These are phyloP conservation scores for Meira nashicola DNA, from an alignment of 1,284 basidiomycete genomes.

Conservation along the genomic window DNA sequence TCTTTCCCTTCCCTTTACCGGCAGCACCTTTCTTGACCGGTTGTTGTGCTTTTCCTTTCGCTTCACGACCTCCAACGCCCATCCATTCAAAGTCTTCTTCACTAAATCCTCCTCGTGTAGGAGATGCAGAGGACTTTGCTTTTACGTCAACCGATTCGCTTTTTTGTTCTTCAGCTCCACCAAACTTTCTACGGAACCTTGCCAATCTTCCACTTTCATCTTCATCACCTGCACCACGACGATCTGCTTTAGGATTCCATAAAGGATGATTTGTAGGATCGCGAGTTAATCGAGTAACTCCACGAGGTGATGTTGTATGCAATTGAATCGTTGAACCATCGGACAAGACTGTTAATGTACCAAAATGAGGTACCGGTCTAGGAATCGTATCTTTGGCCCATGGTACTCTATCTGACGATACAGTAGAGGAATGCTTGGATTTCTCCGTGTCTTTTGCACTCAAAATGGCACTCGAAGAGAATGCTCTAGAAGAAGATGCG, in stretches of 20 bases:
- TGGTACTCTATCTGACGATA: neutral
- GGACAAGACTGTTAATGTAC: slow-evolving; percentile 40
- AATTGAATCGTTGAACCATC: slow-evolving; percentile 51
- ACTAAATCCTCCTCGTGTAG: slow-evolving; percentile 31
- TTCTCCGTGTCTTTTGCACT: neutral
- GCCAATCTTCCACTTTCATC: slow-evolving; percentile 49
- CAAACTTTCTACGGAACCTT: slow-evolving; percentile 47
- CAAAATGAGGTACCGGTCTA: slow-evolving; percentile 43
- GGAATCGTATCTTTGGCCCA: slow-evolving; percentile 19
- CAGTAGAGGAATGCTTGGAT: neutral
- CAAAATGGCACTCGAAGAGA: neutral
- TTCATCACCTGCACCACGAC: slow-evolving; percentile 28
- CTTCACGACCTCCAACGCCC: slow-evolving; percentile 49
- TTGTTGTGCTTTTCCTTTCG: slow-evolving; percentile 31
- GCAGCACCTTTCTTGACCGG: slow-evolving; percentile 29
- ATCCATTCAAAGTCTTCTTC: slow-evolving; percentile 50
- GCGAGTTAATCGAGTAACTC: slow-evolving; percentile 34
- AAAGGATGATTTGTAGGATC: slow-evolving; percentile 50
- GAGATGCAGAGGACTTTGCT: slow-evolving; percentile 12
- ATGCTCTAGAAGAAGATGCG: neutral
- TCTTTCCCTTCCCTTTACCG: slow-evolving; percentile 44
- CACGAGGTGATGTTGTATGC: slow-evolving; percentile 45
- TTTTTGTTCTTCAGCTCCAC: slow-evolving; percentile 22
- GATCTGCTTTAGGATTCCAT: slow-evolving; percentile 39
- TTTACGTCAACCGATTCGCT: too few species aligned